These are phyloP conservation scores for Coniella lustricola DNA, from an alignment of 2,329 filamentous ascomycete genomes.

Conservation along the genomic window DNA sequence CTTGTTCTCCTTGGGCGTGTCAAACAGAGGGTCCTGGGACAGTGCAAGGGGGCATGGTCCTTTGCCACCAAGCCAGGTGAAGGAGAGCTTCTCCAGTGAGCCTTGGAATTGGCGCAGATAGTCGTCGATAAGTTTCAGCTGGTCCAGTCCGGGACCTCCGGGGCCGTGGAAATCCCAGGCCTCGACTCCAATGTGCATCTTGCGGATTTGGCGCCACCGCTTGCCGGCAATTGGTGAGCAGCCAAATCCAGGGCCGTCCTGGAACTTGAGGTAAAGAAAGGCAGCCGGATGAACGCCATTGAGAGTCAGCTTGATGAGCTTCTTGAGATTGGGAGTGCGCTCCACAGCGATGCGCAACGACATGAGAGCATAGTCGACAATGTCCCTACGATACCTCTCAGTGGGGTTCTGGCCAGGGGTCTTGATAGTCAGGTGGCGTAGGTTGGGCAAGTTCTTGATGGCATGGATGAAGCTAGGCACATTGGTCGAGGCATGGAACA, in stretches of 20 bases:
- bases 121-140: constrained; percentile 72
- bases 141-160: constrained; percentile 53
- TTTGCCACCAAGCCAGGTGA: constrained; percentile 67
- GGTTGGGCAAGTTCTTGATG: constrained; percentile 58
- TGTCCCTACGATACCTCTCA: constrained; percentile 66
- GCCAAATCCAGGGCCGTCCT: constrained; percentile 58
- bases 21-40: constrained; percentile 62
- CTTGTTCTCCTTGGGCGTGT: constrained; percentile 42
- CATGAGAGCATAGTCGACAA: constrained; percentile 84
- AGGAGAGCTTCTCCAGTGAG: constrained; percentile 62
- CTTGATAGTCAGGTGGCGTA: constrained; percentile 68
- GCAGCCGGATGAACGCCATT: constrained; percentile 67
- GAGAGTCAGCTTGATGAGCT: constrained; percentile 64
- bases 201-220: constrained; percentile 71
- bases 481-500: constrained; percentile 87
- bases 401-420: constrained; percentile 65
- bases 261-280: constrained; percentile 69
- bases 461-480: constrained; percentile 76
- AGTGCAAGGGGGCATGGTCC: constrained; percentile 70
- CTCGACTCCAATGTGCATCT: constrained; percentile 66
- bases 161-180: constrained; percentile 57
- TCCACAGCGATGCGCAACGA: constrained; percentile 80
- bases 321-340: constrained; percentile 53
- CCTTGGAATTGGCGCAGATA: constrained; percentile 67
- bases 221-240: constrained; percentile 63